Evolutionary conservation across 805 yeast species (phyloP), one percentile per base, ranked within the genome.

Genomic region (Henningerozyma blattae): DNA sequence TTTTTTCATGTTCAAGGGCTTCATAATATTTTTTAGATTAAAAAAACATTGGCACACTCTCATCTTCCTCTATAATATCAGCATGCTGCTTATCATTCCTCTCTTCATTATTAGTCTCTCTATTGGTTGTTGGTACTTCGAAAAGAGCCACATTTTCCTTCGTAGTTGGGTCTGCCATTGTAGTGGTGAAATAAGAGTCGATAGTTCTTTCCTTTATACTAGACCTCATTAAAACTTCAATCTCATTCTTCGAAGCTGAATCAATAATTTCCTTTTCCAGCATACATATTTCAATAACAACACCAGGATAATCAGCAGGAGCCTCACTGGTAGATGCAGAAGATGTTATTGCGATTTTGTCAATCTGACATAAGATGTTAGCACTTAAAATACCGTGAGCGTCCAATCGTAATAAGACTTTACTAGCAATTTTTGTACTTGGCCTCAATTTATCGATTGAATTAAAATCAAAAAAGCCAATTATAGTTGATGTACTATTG

Each of bases 341-440:
- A 33, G 38, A 57, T 2, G 52, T 34, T 5, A 48, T 31, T 18
- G 50, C 33, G 5, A 54, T 39, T 34, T 56, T 50, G 19, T 49
- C 52, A 4, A 55, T 52, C 34, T 54, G 50, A 34, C 71, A 64
- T 37, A 69, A 47, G 20, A 70, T 54, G 41, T 68, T 72, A 1
- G 70, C 51, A 41, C 65, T 65, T 35, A 71, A 44, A 3, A 65
- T 37, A 2, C 79, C 79, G 36, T 59, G 56, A 15, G 50, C 45
- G 50, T 76, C 84, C 52, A 68, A 67, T 34, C 79, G 57, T 7
- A 77, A 55, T 37, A 75, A 61, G 15, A 76, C 69, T 33, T 68
- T 62, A 29, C 67, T 65, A 1, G 83, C 70, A 16, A 70, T 51
- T 31, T 55, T 62, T 5, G 69, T 56, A 12, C 77, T 70, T 34